Base-by-base conservation (phyloP, 2,329 filamentous ascomycete genomes). In the Fusarium pseudonygamai region DNA sequence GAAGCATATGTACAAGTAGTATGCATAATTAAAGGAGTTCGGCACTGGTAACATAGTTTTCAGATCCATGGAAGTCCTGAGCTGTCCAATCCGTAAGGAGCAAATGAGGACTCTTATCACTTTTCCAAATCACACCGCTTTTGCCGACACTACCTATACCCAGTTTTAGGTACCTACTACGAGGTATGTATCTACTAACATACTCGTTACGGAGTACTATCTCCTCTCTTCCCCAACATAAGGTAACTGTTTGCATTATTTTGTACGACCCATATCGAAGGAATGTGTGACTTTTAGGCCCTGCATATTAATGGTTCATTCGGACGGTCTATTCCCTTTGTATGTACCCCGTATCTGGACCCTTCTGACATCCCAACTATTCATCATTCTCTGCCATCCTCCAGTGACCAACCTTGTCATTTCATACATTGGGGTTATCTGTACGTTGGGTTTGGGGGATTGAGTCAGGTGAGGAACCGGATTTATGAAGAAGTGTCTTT, bases 91-190 rank as follows among this genome's bases (percentile, higher is more conserved):
- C 16, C 30, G 22, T 11, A 34, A 43, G 20, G 28, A 45, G 22
- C 45, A 50, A 71, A 63, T 52, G 55, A 71, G 67, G 40, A 36
- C 36, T 58, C 50, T 60, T 53, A 39, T 68, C 65, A 69, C 63
- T 37, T 69, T 13, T 45, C 16, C 30, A 30, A 32, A 71, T 69
- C 69, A 72, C 69, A 73, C 69, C 69, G 69, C 69, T 47, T 53
- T 64, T 69, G 39, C 50, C 40, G 20, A 30, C 36, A 37, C 28
- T 53, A 20, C 18, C 18, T 20, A 53, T 53, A 20, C 18, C 18
- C 24, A 53, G 32, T 28, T 53, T 28, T 28, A 20, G 49, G 20
- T 53, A 53, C 28, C 28, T 6, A 28, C 47, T 20, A 24, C 20
- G 20, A 37, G 16, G 36, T 37, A 20, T 28, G 26, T n/a, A 32